These are phyloP conservation scores for Colletotrichum salicis DNA, from an alignment of 2,329 filamentous ascomycete species.

Conservation along the genomic window DNA sequence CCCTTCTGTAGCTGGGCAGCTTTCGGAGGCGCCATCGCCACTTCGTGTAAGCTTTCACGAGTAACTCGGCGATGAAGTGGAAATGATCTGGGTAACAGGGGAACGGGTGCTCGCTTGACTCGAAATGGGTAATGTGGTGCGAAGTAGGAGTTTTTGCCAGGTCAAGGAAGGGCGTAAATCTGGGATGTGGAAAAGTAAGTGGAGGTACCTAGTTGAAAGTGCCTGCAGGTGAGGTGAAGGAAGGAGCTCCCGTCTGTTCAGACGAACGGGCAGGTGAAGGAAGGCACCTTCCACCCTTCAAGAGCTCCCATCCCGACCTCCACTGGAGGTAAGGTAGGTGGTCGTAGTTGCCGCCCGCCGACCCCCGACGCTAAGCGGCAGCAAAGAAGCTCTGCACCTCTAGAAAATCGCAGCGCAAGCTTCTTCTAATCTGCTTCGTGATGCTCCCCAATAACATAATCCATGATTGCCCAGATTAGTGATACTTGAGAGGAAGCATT, in stretches of 20 bases:
- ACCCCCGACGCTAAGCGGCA: neutral
- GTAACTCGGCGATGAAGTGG: neutral
- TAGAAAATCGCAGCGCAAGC: neutral
- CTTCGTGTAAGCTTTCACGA: neutral
- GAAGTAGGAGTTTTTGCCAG: neutral
- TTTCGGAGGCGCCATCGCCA: conserved; percentile 9
- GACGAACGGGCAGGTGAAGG: neutral
- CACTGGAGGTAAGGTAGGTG: neutral
- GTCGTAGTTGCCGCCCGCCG: neutral
- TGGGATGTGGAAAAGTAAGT: neutral
- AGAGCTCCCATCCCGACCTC: neutral
- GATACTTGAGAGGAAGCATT: neutral
- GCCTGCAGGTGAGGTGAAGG: neutral
- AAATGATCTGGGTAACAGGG: neutral
- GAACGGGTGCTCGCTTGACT: neutral
- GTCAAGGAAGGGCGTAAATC: neutral
- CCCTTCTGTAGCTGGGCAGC: neutral
- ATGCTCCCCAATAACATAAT: neutral
- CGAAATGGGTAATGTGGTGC: neutral
- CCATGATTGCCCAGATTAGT: neutral
- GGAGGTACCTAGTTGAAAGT: neutral
- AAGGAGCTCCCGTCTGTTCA: neutral
- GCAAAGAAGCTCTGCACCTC: neutral
- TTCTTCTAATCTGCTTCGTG: neutral
- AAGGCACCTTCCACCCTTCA: neutral